phyloP scores from a whole-genome alignment of 768 basidiomycete genomes.

The Mycena indigotica region DNA sequence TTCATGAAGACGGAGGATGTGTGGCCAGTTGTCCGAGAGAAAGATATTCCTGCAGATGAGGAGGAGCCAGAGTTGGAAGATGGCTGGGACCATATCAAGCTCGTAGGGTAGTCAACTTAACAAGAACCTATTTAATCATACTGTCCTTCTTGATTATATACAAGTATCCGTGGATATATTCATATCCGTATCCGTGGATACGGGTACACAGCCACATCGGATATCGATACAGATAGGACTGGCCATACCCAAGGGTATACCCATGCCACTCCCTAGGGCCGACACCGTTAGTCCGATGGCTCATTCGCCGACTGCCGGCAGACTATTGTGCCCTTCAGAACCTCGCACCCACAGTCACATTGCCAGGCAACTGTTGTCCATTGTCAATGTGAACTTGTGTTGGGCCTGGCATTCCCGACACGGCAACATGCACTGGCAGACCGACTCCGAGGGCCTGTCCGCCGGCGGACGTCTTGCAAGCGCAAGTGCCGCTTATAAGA shows the following conservation, averaged over 20 bases:
- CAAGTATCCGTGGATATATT: not conserved
- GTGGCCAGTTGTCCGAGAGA: not conserved
- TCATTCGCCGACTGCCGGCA: too few relatives aligned
- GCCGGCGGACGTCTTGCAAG: too few relatives aligned
- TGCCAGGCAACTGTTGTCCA: too few relatives aligned
- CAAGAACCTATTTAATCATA: not conserved
- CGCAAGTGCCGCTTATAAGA: too few relatives aligned
- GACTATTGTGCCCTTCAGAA: too few relatives aligned
- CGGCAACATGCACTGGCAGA: too few relatives aligned
- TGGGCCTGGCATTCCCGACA: too few relatives aligned
- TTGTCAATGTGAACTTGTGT: too few relatives aligned
- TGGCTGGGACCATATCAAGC: constrained; percentile 11
- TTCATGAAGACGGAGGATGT: constrained; percentile 29
- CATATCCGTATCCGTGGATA: not conserved
- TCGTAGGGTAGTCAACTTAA: not conserved
- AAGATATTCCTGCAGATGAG: not conserved
- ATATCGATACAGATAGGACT: not conserved
- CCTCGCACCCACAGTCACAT: too few relatives aligned
- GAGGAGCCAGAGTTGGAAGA: not conserved
- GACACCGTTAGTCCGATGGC: too few relatives aligned
- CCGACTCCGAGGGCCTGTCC: too few relatives aligned
- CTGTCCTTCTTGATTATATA: not conserved
- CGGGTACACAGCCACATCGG: not conserved
- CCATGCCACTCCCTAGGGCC: not conserved
- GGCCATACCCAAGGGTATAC: not conserved